phyloP scores from a whole-genome alignment of 2,329 filamentous ascomycete genomes.

The Conoideocrella luteorostrata region DNA sequence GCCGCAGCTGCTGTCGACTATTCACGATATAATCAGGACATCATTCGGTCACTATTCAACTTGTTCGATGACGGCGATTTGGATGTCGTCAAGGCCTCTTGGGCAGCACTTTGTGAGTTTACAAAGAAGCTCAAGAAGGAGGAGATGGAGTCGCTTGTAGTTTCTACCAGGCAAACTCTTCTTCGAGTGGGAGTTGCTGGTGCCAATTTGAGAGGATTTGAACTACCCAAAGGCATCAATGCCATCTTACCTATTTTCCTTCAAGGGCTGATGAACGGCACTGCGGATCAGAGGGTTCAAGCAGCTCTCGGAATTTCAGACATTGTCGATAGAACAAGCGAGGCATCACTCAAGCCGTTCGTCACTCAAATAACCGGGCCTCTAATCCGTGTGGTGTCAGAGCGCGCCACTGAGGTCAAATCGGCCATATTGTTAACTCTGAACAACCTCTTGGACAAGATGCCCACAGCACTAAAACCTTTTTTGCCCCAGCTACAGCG shows the following conservation, averaged over 20 bases:
- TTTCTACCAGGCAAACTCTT: slow-evolving; percentile 78
- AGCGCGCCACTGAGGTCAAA: slow-evolving; percentile 93
- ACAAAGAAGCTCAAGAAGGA: slow-evolving; percentile 90
- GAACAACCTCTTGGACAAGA: slow-evolving; percentile 94
- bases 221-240: slow-evolving; percentile 92
- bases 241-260: slow-evolving; percentile 94
- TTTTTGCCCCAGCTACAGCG: slow-evolving; percentile 95
- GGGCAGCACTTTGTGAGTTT: slow-evolving; percentile 79
- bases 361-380: slow-evolving; percentile 97
- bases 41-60: slow-evolving; percentile 82
- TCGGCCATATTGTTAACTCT: slow-evolving; percentile 88
- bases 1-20: slow-evolving; percentile 75
- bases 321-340: slow-evolving; percentile 85
- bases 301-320: slow-evolving; percentile 92
- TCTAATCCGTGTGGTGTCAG: slow-evolving; percentile 93
- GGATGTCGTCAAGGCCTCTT: slow-evolving; percentile 82
- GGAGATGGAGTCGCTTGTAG: slow-evolving; percentile 91
- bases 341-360: slow-evolving; percentile 83
- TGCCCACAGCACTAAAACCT: slow-evolving; percentile 88
- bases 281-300: slow-evolving; percentile 83
- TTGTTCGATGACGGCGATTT: slow-evolving; percentile 84
- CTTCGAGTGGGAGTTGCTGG: slow-evolving; percentile 85
- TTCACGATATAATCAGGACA: slow-evolving; percentile 91
- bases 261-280: slow-evolving; percentile 96
- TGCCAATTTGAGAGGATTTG: slow-evolving; percentile 78